Evolutionary conservation across 2,329 filamentous ascomycete species (phyloP).

Genomic region (Diaporthe australafricana): DNA sequence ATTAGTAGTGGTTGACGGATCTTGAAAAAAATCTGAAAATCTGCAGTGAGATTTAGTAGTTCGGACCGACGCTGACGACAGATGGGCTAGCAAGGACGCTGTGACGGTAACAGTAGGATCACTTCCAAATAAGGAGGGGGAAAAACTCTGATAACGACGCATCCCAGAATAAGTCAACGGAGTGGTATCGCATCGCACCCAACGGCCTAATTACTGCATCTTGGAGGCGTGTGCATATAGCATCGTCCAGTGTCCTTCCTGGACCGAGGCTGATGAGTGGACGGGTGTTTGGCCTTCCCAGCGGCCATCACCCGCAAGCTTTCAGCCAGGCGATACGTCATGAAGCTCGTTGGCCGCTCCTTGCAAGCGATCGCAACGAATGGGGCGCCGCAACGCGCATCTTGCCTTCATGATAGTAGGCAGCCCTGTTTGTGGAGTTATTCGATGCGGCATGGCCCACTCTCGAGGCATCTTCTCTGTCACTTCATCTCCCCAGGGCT

Average conservation of each 20-base stretch:
- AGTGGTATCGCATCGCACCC: not conserved
- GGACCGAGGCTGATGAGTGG: not conserved
- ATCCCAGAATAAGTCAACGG: slow-evolving; percentile 23
- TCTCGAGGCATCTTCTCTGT: slow-evolving; percentile 16
- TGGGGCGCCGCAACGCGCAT: not conserved
- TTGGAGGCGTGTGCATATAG: slow-evolving; percentile 2
- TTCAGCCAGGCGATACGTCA: slow-evolving; percentile 1
- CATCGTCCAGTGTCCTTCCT: slow-evolving; percentile 1
- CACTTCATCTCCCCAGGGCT: slow-evolving; percentile 1
- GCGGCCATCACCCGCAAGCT: slow-evolving; percentile 13
- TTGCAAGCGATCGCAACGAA: slow-evolving; percentile 4
- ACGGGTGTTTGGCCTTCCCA: not conserved
- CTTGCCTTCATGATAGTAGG: slow-evolving; percentile 28
- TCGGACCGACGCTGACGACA: slow-evolving; percentile 29
- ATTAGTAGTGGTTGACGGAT: slow-evolving; percentile 7
- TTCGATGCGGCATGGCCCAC: slow-evolving; percentile 30
- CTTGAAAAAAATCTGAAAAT: slow-evolving; percentile 6
- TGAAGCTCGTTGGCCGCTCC: not conserved
- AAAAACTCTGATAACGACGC: not conserved
- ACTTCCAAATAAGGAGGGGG: not conserved
- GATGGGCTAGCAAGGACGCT: slow-evolving; percentile 1
- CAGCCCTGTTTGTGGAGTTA: slow-evolving; percentile 34
- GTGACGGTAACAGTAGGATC: slow-evolving; percentile 20
- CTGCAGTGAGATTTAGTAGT: slow-evolving; percentile 27
- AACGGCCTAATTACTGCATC: slow-evolving; percentile 12